A percentile compares a stretch with the other conserved stretches of the same genome.
Evolutionary conservation across 2,329 filamentous ascomycete species (phyloP).

Genomic region (Dendrostoma leiphaemia): DNA sequence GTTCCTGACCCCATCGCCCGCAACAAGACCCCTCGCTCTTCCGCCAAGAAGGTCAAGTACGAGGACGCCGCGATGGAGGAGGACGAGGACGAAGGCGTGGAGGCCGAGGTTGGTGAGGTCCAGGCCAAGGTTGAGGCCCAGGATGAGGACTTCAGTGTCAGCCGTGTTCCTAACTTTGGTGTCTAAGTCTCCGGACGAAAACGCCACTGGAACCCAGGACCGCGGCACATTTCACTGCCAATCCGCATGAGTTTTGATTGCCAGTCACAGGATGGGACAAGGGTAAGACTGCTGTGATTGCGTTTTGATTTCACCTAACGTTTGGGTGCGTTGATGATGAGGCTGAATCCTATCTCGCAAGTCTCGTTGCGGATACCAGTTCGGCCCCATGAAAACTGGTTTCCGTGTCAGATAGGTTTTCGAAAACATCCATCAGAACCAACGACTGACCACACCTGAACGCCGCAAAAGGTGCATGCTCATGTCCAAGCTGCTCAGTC

Average conservation of each 20-base stretch:
- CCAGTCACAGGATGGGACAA: neutral
- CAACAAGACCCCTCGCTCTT: slow-evolving; percentile 20
- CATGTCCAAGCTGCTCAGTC: neutral
- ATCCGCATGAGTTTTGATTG: neutral
- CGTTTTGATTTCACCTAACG: neutral
- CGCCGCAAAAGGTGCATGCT: neutral
- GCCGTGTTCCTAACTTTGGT: too few species aligned
- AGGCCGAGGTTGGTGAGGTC: neutral
- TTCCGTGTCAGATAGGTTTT: neutral
- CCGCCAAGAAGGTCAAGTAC: slow-evolving; percentile 13
- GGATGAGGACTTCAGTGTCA: slow-evolving; percentile 12
- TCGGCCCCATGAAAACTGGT: neutral
- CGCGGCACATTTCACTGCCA: neutral
- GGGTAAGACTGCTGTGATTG: neutral
- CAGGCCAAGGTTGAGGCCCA: slow-evolving; percentile 11
- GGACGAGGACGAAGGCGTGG: neutral
- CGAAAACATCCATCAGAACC: neutral
- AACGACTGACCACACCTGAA: neutral
- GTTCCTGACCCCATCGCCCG: slow-evolving; percentile 1
- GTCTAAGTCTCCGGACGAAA: neutral
- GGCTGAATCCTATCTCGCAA: neutral
- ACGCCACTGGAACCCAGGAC: neutral
- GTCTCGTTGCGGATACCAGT: neutral
- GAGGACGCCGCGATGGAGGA: slow-evolving; percentile 8
- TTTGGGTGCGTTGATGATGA: neutral